Conservation (phyloP, 2,329 filamentous ascomycete genomes). For the Trichoderma lentiforme region DNA sequence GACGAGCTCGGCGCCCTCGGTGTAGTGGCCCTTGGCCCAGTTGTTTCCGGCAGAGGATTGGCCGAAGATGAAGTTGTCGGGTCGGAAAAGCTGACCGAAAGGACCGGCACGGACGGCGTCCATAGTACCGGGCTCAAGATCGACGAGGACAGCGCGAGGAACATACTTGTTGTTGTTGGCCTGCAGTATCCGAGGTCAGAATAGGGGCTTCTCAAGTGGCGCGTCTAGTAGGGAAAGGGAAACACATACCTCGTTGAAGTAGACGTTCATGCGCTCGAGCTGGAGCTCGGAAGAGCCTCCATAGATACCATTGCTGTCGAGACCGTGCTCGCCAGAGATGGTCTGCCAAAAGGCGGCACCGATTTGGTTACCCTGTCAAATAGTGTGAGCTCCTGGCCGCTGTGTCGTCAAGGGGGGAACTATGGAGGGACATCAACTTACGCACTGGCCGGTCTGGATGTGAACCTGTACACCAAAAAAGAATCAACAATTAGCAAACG, state of each 20-base stretch:
- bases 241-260: slow-evolving; percentile 73
- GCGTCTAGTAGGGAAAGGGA: not conserved
- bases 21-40: slow-evolving; percentile 99
- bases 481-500: slow-evolving; percentile 52
- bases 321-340: slow-evolving; percentile 88
- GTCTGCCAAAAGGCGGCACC: slow-evolving; percentile 99
- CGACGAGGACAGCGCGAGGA: slow-evolving; percentile 97
- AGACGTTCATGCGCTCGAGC: slow-evolving; percentile 99
- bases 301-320: slow-evolving; percentile 98
- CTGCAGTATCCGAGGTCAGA: slow-evolving; percentile 42
- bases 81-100: slow-evolving; percentile 98
- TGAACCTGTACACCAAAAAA: slow-evolving; percentile 75
- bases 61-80: slow-evolving; percentile 99
- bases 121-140: slow-evolving; percentile 99
- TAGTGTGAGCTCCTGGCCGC: slow-evolving; percentile 35
- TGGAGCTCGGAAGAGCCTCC: slow-evolving; percentile 98
- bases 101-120: slow-evolving; percentile 97
- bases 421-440: slow-evolving; percentile 45
- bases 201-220: not conserved
- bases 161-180: slow-evolving; percentile 98
- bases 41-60: slow-evolving; percentile 99
- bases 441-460: slow-evolving; percentile 99
- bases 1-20: slow-evolving; percentile 97
- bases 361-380: slow-evolving; percentile 93
- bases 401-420: not conserved